Base-by-base conservation (phyloP, 129 eudicot genomes). In the Gnaphalium uliginosum region DNA sequence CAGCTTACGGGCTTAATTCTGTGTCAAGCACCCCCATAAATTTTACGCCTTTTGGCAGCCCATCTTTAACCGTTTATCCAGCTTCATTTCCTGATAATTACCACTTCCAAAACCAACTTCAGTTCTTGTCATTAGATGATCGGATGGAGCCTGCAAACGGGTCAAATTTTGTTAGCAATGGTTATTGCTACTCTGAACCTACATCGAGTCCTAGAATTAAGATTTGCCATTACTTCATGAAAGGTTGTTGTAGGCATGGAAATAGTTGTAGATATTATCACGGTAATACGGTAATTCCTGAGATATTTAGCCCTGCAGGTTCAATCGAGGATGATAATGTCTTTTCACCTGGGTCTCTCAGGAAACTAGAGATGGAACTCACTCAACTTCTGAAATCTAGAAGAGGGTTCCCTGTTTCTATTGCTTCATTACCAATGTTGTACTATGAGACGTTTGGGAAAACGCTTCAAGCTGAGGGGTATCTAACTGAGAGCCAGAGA, bases 401-500 rank as follows among this genome's bases (percentile, higher is more conserved):
- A 77, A 82, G 82, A 72, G 91, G 93, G 24, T 68, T 66, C 32
- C 96, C 96, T 0, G 83, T 88, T 46, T 84, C 96, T 3, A 80
- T 86, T 22, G 85, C 91, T 62, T 86, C 83, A 13, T 73, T 90
- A 30, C 96, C 96, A 0, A 77, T 79, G 72, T 39, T 88, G 71
- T 90, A 90, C 65, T 84, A 85, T 66, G 87, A 84, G 21, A 86
- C 61, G 32, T 86, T 79, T 46, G 86, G 91, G 15, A 87, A 43
- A 78, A 69, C 79, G 2, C 83, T 88, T 70, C 97, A 90, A 70
- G 97, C 96, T 1, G 96, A 90, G 68, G 97, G 97, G 75, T 93
- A 93, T 76, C 86, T 90, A 25, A 93, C 98, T 1, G 98, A 93
- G 74, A 93, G 98, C 77, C 97, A 90, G 77, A 79, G 98, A 54